Evolutionary conservation across 805 yeast genomes (phyloP).

Genomic region (Kluyveromyces wickerhamii): DNA sequence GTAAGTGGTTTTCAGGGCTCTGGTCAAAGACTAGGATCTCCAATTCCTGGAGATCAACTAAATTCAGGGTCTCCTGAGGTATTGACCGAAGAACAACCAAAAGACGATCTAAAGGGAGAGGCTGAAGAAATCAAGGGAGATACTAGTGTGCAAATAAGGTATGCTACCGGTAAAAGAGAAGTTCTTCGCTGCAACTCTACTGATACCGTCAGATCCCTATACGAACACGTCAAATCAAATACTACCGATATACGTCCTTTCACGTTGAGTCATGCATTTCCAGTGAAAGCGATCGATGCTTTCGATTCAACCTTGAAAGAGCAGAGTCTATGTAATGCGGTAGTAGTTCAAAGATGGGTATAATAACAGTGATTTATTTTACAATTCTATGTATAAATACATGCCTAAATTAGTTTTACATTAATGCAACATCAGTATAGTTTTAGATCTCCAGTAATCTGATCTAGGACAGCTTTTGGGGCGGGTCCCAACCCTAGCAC

Average conservation of each 20-base stretch:
- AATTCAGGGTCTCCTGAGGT: slow-evolving; percentile 12
- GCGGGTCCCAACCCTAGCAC: slow-evolving; percentile 98
- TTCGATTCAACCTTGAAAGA: slow-evolving; percentile 51
- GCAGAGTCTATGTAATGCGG: slow-evolving; percentile 74
- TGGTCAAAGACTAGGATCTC: slow-evolving; percentile 85
- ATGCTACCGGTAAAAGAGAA: slow-evolving; percentile 71
- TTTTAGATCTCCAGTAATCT: slow-evolving; percentile 71
- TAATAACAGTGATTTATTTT: slow-evolving; percentile 6
- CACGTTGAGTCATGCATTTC: slow-evolving; percentile 71
- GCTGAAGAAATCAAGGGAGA: slow-evolving; percentile 43
- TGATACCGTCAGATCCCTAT: slow-evolving; percentile 59
- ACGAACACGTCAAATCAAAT: slow-evolving; percentile 54
- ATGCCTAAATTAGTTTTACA: not conserved
- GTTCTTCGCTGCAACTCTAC: slow-evolving; percentile 55
- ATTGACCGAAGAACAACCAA: slow-evolving; percentile 15
- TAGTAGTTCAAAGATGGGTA: slow-evolving; percentile 83
- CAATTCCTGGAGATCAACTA: slow-evolving; percentile 63
- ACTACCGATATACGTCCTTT: slow-evolving; percentile 44
- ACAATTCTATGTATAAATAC: not conserved
- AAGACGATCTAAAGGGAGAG: slow-evolving; percentile 20
- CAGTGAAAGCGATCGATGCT: slow-evolving; percentile 64
- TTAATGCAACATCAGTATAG: slow-evolving; percentile 48
- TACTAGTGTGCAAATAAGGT: slow-evolving; percentile 69
- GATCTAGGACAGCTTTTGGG: slow-evolving; percentile 71
- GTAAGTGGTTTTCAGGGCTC: slow-evolving; percentile 66